Evolutionary conservation across 371 early-diverging fungal species (phyloP).

Genomic region (Mucor lusitanicus): DNA sequence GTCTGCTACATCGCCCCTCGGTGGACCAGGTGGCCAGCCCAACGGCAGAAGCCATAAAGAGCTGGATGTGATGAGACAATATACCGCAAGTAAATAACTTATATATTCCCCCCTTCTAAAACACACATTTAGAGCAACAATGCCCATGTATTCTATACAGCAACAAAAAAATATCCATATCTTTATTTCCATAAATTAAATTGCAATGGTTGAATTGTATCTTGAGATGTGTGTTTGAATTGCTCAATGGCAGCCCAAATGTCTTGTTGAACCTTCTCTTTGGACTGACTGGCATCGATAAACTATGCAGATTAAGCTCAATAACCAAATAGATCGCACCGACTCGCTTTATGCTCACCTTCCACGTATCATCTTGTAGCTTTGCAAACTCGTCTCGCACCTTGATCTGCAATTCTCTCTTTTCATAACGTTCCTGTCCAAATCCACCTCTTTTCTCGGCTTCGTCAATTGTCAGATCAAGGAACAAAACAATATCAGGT

Average conservation of each 20-base stretch:
- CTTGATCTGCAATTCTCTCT: conserved; percentile 79
- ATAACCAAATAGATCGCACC: background rate
- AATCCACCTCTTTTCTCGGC: conserved; percentile 84
- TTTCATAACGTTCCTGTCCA: conserved; percentile 97
- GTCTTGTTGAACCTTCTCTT: conserved; percentile 20
- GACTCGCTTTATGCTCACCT: conserved; percentile 33
- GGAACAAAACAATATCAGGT: conserved; percentile 90
- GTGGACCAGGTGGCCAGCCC: conserved; percentile 8
- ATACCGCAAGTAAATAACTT: conserved; percentile 19
- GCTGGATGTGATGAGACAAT: conserved; percentile 44
- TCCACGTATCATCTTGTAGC: conserved; percentile 64
- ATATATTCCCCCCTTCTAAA: background rate
- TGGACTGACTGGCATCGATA: conserved; percentile 27
- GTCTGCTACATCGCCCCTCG: conserved; percentile 6
- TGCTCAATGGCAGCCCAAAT: conserved; percentile 14
- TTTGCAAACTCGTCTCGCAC: conserved; percentile 67
- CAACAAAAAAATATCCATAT: background rate
- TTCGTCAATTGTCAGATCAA: conserved; percentile 84
- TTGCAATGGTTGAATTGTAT: conserved; percentile 7
- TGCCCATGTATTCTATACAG: background rate
- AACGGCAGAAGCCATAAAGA: conserved; percentile 38
- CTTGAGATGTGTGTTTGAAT: background rate
- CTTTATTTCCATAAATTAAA: conserved; percentile 28
- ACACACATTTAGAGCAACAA: background rate
- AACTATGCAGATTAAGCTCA: background rate